Evolutionary conservation across 2,329 filamentous ascomycete genomes (phyloP), one percentile per base, ranked within the genome.

Genomic region (Pseudopyrenochaeta lycopersici): DNA sequence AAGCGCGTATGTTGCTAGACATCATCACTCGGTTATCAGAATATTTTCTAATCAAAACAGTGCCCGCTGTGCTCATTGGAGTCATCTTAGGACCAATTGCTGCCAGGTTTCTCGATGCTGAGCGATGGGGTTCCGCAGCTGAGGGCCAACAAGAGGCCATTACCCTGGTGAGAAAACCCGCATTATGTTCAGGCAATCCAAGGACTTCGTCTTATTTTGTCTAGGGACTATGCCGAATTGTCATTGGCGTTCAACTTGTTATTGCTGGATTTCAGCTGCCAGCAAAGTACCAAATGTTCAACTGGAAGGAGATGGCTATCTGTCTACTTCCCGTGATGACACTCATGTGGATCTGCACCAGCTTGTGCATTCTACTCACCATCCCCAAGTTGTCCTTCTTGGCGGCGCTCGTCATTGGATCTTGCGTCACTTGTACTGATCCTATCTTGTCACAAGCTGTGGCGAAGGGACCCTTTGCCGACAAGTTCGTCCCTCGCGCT

Each of bases 201-300:
- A n/a, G n/a, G n/a, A 17, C 43, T 31, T 20, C 29, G 12, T 17
- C 20, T 45, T 20, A 14, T 33, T 21, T 21, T 38, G 14, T 12
- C 7, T 9, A 80, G 68, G 81, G 81, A 11, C 63, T 87, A 7
- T 80, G 80, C 56, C 80, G 85, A n/a, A 76, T 88, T 23, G 84
- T 88, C 53, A 87, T 88, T 50, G 84, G 85, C 3, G 78, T 88
- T 1, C 85, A 88, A 60, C 77, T 88, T n/a, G 78, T 87, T 31
- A 88, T 88, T 53, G 85, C 84, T 2, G 86, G 85, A 21, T 88
- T 84, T 60, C 84, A 88, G 62, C 74, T 88, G 1, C 86, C 85
- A 0, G 82, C 82, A 38, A 82, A 80, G 63, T 88, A 88, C 67
- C 73, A 81, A 35, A 68, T 70, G 50, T 64, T 71, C 1, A 80